Base-by-base conservation (phyloP, 331 rosid genomes). In the Arachis monticola region DNA sequence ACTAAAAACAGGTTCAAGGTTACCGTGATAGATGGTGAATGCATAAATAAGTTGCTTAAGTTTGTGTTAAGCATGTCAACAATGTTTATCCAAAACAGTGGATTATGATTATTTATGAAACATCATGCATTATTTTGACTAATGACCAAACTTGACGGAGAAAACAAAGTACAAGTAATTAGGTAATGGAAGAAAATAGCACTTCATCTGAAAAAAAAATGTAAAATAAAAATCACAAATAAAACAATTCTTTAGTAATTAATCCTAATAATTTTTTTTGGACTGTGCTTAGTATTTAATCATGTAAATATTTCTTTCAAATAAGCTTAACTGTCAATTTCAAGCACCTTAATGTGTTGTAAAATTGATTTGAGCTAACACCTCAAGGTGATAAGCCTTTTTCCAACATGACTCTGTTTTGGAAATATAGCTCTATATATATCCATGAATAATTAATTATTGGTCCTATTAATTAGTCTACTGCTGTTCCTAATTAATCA, bases 11-110 rank as follows among this genome's bases (percentile, higher is more conserved):
- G 1, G 9, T 58, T 70, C 5, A 30, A 11, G 50, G 8, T 65
- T 50, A 17, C 42, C 17, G n/a, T 27, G 17, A 45, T 8, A 17
- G 10, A 51, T 44, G 27, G 59, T 17, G 45, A 59, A 31, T 46
- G 38, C 31, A 8, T 8, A 35, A 6, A 14, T 10, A 14, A 3
- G 35, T 30, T 22, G 31, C 55, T 56, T 41, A 41, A 13, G 10
- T 55, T 27, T 14, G 45, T 58, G 17, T 53, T 0, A 35, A 31
- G 41, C 42, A 35, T 65, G 65, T 47, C 13, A 10, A 42, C 32
- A 48, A 10, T 59, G 53, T 68, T 67, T 76, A 76, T 76, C 69
- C 80, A 59, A 76, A 76, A 76, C 67, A 48, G 61, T 67, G 60
- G 27, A 40, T 4, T 7, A n/a, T 63, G 52, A 6, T 38, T 38